Percentiles rank a stretch among this genome's conserved stretches.
phyloP scores from a whole-genome alignment of 345 rosid genomes.

The Aurinia saxatilis region DNA sequence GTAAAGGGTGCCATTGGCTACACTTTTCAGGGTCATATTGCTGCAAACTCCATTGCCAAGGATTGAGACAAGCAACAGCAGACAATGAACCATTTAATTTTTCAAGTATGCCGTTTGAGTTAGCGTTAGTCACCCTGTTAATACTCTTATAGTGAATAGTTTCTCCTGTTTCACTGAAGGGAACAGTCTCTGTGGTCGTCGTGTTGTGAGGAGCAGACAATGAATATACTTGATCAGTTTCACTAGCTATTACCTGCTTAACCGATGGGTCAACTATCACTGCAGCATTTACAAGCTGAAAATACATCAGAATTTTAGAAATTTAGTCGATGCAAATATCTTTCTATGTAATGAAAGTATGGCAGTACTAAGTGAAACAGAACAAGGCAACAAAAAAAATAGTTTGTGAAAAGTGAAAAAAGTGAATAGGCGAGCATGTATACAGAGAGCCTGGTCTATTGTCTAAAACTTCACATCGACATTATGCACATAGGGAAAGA shows the following conservation, averaged over 20 bases:
- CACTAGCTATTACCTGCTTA: constrained; percentile 50
- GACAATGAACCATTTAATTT: constrained; percentile 13
- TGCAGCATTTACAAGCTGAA: constrained; percentile 77
- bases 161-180: neutral
- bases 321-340: neutral
- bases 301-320: constrained; percentile 4
- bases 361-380: neutral
- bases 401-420: neutral
- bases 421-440: neutral
- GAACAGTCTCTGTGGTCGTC: constrained; percentile 5
- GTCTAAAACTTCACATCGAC: neutral
- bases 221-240: constrained; percentile 49
- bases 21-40: constrained; percentile 14
- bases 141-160: neutral
- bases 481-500: neutral
- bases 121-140: neutral
- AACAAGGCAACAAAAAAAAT: neutral
- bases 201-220: constrained; percentile 20
- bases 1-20: constrained; percentile 58
- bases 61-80: constrained; percentile 60
- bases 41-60: constrained; percentile 57
- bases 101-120: constrained; percentile 18
- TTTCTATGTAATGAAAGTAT: neutral
- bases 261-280: constrained; percentile 68
- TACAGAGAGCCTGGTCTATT: neutral